Evolutionary conservation across 345 rosid genomes (phyloP), one percentile per base, ranked within the genome.

Genomic region (thale cress (Arabidopsis thaliana)): DNA sequence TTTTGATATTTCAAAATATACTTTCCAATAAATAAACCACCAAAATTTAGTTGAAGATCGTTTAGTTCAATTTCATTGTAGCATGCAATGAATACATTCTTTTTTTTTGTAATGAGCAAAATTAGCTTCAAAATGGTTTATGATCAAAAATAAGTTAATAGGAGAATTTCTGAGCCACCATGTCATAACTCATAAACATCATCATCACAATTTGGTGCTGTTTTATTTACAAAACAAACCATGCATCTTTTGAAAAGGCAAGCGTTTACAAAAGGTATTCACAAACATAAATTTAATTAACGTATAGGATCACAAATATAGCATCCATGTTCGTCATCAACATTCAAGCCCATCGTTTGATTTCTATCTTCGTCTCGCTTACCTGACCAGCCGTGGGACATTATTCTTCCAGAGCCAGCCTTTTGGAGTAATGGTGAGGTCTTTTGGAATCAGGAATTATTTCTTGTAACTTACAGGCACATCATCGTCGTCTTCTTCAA

Each of bases 281-380:
- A 76, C 74, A 67, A 68, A 67, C 74, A 67, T 59, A 61, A 50
- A 3, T 75, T 53, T 40, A 40, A 61, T 59, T 42, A 69, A 76
- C 64, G 24, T 60, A 68, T 60, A 65, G 61, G 22, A 33, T 51
- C 67, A 46, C 44, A 63, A 61, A 36, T 36, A 48, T 82, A 81
- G 77, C 67, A 75, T 83, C 77, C 80, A 91, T 86, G 34, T 58
- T 65, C 38, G 53, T 84, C 96, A 78, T 84, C 87, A 58, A 89
- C 73, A 79, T 87, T 69, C 82, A 73, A 83, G 86, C 97, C 93
- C 88, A 69, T 87, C 89, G 68, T 82, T 84, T 59, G 91, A 83
- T 83, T 14, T 88, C 86, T 83, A 82, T 87, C 60, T 82, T 82
- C 33, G 38, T 78, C 59, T 81, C 61, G 75, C 86, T 85, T 70